Base-by-base conservation (phyloP, 2,329 filamentous ascomycete genomes). In the Diaporthe caulivora region DNA sequence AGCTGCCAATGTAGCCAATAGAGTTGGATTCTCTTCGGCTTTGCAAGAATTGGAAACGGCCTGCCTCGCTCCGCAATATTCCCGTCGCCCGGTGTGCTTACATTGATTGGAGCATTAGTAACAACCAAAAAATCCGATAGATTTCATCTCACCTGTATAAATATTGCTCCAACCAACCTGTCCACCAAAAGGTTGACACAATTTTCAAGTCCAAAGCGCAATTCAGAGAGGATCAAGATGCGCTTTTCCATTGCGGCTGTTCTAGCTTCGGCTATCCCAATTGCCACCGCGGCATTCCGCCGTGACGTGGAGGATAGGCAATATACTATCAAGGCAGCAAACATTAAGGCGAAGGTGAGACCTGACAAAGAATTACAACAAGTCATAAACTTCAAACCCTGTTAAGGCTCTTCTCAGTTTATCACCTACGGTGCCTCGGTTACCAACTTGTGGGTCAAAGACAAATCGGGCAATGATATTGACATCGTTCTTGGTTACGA, bases 401-500 rank as follows among this genome's bases (percentile, higher is more conserved):
- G 21, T 40, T 67, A 26, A 65, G 2, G 21, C 11, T 1, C 0
- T 5, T 11, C 21, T 0, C 15, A 67, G 62, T 67, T 67, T 3
- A 67, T 67, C 31, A 67, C 62, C 37, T 67, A 67, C 34, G 62
- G 89, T 71, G 91, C 90, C 8, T 88, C 86, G 53, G 84, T 92
- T 76, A 88, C 89, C 60, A 92, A 92, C 79, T 84, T 92, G 29
- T 92, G 89, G 80, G 87, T 92, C 77, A 88, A 88, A 75, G 90
- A 92, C 80, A 90, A 89, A 77, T 84, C 90, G 71, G 90, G 90
- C 71, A 83, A 89, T 26, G 87, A 90, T 77, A 86, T 91, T 65
- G 90, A 92, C 75, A 86, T 92, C 47, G 90, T 92, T 1, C 85
- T 92, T 13, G 91, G 91, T 11, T 92, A 90, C 79, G 90, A 92